Percentiles rank a stretch among this genome's conserved stretches.
Evolutionary conservation across 140 eudicot genomes (phyloP).

Genomic region (Cichorium intybus): DNA sequence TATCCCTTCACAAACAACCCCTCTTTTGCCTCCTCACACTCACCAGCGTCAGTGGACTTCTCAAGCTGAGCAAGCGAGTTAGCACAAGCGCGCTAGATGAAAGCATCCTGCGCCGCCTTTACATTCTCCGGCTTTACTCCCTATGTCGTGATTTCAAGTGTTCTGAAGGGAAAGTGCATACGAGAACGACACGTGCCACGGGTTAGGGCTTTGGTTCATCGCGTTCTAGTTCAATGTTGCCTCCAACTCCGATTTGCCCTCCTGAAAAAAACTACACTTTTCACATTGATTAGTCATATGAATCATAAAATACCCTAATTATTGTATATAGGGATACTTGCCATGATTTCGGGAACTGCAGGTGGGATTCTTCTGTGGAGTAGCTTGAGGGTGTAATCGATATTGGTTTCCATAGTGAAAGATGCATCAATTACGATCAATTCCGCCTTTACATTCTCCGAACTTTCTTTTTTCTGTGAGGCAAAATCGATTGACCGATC

Average conservation of each 20-base stretch:
- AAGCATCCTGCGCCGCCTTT: constrained; percentile 79
- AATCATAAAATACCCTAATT: neutral
- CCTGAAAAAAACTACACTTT: constrained; percentile 78
- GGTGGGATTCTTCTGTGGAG: constrained; percentile 87
- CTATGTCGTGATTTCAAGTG: constrained; percentile 93
- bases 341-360: constrained; percentile 97
- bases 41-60: constrained; percentile 78
- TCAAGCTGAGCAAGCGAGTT: constrained; percentile 94
- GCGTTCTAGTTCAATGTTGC: constrained; percentile 87
- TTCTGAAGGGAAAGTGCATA: constrained; percentile 88
- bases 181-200: constrained; percentile 95
- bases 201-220: constrained; percentile 88
- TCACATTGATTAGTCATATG: neutral
- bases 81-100: constrained; percentile 68
- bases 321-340: constrained; percentile 28
- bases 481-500: too few relatives aligned
- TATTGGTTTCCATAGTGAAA: too few relatives aligned
- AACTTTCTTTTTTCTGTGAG: too few relatives aligned
- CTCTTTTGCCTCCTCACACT: constrained; percentile 74
- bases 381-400: constrained; percentile 73
- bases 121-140: constrained; percentile 85
- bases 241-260: constrained; percentile 93
- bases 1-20: constrained; percentile 81
- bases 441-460: too few relatives aligned
- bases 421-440: too few relatives aligned